Base-by-base conservation (phyloP, 805 yeast genomes). In the Jamesozyma gamospora region DNA sequence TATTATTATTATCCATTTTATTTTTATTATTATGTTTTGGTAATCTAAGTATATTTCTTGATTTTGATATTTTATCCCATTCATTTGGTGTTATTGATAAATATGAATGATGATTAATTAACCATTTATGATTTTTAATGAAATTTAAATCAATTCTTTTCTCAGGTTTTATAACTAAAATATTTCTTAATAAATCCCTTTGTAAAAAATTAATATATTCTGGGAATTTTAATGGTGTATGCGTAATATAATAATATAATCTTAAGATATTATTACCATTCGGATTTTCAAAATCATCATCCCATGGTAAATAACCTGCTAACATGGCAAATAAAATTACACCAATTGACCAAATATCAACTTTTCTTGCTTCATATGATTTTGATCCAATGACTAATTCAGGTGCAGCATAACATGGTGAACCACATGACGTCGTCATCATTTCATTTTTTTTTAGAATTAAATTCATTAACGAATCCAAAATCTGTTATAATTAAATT, bases 361-460 rank as follows among this genome's bases (percentile, higher is more conserved):
- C 96, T 61, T 87, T 88, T 46, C 87, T 74, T 14, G 96, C 96
- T 51, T 85, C 87, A 60, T 92, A 92, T n/a, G 94, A 87, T 40
- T 79, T 72, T 47, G 78, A 83, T n/a, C 88, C 79, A 25, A 85
- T 79, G 3, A 92, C 98, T 41, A 92, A 66, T 57, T 92, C 98
- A 0, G 98, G 98, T 2, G 98, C 98, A 0, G 98, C 98, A 62
- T 90, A 90, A 60, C 98, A 90, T 1, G 98, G 98, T 5, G 95
- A 85, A 1, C 98, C 98, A 61, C 98, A 90, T 34, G 88, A 77
- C 1, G 98, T 92, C 56, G 78, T 79, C 97, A 90, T 92, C 34
- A 85, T 66, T 58, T 86, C 96, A 47, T 72, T 72, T 15, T 34
- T 70, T 73, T n/a, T 21, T 21, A 1, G 56, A 48, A 40, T 54